Conservation (phyloP, 371 early-diverging fungal species). For the Rhizopus microsporus region DNA sequence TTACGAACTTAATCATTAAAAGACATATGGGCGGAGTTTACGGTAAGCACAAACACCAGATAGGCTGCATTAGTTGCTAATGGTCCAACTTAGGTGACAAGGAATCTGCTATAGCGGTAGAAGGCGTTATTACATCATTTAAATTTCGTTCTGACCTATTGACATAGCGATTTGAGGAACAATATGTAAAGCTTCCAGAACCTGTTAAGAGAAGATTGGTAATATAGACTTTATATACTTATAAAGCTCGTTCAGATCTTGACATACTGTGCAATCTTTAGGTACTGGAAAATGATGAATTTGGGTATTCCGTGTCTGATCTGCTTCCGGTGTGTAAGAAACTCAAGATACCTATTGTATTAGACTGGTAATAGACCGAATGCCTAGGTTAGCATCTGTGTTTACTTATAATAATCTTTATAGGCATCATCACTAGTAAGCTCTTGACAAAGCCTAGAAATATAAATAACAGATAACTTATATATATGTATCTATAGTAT, state of each 20-base stretch:
- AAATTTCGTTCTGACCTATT: neutral
- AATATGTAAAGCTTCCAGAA: conserved; percentile 34
- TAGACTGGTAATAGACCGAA: conserved; percentile 40
- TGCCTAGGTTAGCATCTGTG: neutral
- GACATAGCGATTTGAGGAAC: conserved; percentile 41
- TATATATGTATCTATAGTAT: conserved; percentile 22
- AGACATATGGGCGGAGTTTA: conserved; percentile 58
- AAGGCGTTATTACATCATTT: neutral
- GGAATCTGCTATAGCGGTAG: conserved; percentile 32
- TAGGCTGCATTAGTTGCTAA: no score
- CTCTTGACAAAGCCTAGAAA: neutral
- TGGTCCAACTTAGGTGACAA: conserved; percentile 31
- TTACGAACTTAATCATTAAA: neutral
- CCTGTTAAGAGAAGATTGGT: conserved; percentile 36
- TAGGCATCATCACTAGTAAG: conserved; percentile 47
- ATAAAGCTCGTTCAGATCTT: neutral
- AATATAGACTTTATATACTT: neutral
- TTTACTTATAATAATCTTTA: no score
- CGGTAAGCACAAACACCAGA: conserved; percentile 19
- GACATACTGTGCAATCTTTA: neutral
- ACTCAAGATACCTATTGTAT: conserved; percentile 42
- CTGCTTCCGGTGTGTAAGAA: conserved; percentile 48
- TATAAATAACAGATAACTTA: neutral
- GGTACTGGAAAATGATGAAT: conserved; percentile 52
- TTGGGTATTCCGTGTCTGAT: conserved; percentile 47